Conservation (phyloP, 305 asterid genomes). For the Fraxinus paxiana region DNA sequence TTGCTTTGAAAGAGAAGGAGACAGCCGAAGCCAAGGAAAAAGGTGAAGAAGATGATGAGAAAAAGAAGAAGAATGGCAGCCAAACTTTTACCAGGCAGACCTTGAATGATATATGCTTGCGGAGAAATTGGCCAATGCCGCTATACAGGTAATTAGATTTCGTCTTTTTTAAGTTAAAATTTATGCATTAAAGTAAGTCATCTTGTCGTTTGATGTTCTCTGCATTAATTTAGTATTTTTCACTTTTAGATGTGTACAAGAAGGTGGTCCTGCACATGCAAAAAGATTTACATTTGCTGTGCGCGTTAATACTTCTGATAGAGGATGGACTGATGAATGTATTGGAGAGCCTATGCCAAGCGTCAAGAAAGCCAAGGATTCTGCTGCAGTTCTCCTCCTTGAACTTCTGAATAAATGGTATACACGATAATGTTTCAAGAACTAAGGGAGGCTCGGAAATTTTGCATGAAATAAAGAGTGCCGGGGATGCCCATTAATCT, state of each 20-base stretch:
- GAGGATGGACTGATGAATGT: conserved; percentile 94
- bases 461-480: not conserved
- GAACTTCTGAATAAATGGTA: conserved; percentile 76
- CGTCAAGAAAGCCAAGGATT: conserved; percentile 96
- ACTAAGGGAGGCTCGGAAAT: not conserved
- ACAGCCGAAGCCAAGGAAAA: conserved; percentile 52
- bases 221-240: not conserved
- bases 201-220: not conserved
- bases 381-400: conserved; percentile 82
- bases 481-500: not conserved
- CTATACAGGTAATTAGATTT: conserved; percentile 54
- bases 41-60: conserved; percentile 45
- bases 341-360: conserved; percentile 97
- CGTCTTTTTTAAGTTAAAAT: not conserved
- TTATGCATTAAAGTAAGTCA: not conserved
- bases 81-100: conserved; percentile 93
- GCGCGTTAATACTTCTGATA: conserved; percentile 77
- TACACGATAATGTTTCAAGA: conserved; percentile 31
- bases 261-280: conserved; percentile 99
- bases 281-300: conserved; percentile 88
- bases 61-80: conserved; percentile 65
- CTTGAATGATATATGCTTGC: conserved; percentile 82
- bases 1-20: conserved; percentile 77
- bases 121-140: conserved; percentile 99
- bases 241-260: conserved; percentile 60